These are phyloP conservation scores for Phalaenopsis aphrodite DNA, from an alignment of 106 monocot genomes.

Conservation along the genomic window DNA sequence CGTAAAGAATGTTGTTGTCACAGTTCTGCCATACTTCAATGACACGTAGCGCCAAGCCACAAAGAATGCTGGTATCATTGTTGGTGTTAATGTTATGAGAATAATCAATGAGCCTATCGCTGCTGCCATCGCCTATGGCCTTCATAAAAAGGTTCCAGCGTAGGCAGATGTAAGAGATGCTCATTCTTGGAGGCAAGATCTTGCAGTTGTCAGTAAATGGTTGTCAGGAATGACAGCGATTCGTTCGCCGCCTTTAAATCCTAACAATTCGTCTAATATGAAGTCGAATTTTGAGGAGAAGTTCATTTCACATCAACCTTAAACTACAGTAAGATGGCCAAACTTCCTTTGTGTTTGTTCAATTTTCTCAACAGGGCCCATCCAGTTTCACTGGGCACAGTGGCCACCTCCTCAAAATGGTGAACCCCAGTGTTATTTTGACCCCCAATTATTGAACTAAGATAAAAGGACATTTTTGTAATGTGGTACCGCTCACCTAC, in stretches of 20 bases:
- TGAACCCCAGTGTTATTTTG: slow-evolving; percentile 13
- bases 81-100: slow-evolving; percentile 20
- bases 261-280: slow-evolving; percentile 33
- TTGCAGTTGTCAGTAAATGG: slow-evolving; percentile 97
- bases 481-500: too few relatives aligned
- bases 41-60: slow-evolving; percentile 51
- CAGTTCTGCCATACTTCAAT: slow-evolving; percentile 35
- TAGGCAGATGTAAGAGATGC: neutral
- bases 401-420: slow-evolving; percentile 66
- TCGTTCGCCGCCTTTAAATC: slow-evolving; percentile 74
- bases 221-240: slow-evolving; percentile 84
- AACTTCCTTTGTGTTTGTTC: slow-evolving; percentile 94
- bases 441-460: too few relatives aligned
- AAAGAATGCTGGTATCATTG: slow-evolving; percentile 54
- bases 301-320: slow-evolving; percentile 66
- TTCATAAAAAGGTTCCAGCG: slow-evolving; percentile 39
- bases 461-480: too few relatives aligned
- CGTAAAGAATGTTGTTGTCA: slow-evolving; percentile 28
- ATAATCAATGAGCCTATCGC: slow-evolving; percentile 34
- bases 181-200: slow-evolving; percentile 70
- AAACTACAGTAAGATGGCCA: slow-evolving; percentile 86
- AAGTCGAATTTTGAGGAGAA: slow-evolving; percentile 80
- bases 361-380: slow-evolving; percentile 93
- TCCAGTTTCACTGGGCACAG: slow-evolving; percentile 95
- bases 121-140: slow-evolving; percentile 43